Base-by-base conservation (phyloP, 148 eudicot species). In the Beta vulgaris region DNA sequence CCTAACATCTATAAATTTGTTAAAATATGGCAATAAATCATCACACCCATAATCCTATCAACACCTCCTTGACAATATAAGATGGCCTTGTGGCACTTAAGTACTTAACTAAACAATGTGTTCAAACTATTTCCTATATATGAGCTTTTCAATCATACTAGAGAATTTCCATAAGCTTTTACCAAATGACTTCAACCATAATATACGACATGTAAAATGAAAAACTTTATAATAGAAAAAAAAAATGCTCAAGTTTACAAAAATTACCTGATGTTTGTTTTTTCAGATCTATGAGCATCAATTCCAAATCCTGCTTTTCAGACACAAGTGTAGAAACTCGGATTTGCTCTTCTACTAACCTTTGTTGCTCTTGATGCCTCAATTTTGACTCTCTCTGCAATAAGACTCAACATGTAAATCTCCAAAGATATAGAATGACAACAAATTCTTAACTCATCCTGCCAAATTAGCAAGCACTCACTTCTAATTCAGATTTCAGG, bases 321-420 rank as follows among this genome's bases (percentile, higher is more conserved):
- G 85, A 78, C 67, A 84, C 72, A n/a, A 95, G 91, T 77, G 87
- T 68, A 71, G 93, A 85, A 80, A 86, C 68, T 28, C 72, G 84
- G 57, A 84, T 79, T 83, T 95, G 88, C 85, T 89, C 96, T 81
- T 84, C 93, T 15, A 84, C 84, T 72, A 90, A 81, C 72, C 62
- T 83, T 32, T 83, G 96, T 72, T 81, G 88, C 80, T 92, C 92
- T 86, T 92, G 94, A 84, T 86, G 91, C 87, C 97, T 92, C 86
- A 92, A 76, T 67, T 79, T 80, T 60, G 92, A 77, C 82, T 83
- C 97, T 82, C 88, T 88, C 97, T 95, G 81, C 69, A 80, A 79
- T 54, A 48, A 53, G 58, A 29, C 35, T 72, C 64, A 73, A 57
- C 69, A 64, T 48, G 28, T 76, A 48, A 43, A n/a, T 73, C 57